Base-by-base conservation (phyloP, 1,284 basidiomycete species). In the Golubevia sp. region DNA sequence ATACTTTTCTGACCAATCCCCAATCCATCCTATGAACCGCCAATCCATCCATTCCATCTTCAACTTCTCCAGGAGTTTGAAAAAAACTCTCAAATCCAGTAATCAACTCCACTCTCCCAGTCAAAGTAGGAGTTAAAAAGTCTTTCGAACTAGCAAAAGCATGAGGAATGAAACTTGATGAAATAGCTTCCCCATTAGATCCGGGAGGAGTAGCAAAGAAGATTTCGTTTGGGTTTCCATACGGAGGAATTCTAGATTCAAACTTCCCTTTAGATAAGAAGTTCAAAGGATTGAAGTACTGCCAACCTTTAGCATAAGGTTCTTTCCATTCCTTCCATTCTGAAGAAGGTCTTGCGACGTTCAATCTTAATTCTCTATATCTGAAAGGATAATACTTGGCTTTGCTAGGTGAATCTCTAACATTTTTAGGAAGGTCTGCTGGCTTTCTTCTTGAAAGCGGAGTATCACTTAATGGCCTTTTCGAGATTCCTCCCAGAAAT, bases 271-370 rank as follows among this genome's bases (percentile, higher is more conserved):
- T 69, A 49, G 64, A 66, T 15, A 73, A 73, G 4, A 65, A 65
- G 25, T 74, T 70, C 21, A 74, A 59, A 1, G 77, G 77, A n/a
- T 77, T 67, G 57, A 65, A 76, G 59, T 74, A 79, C 56, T 65
- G 58, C 76, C 76, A 77, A 2, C 73, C 76, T 3, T 44, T 20
- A 23, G 62, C 64, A 44, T 73, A 66, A 3, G 76, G 71, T 15
- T 25, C 23, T 34, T 61, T 63, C 66, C 70, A 73, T 38, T 67
- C 67, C 2, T 59, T 63, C 75, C 73, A 77, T 15, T 20, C 38
- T 0, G 64, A 49, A 18, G 70, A 59, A 0, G 77, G 75, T 8
- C 75, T 64, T 8, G 71, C 73, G 21, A 79, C 75, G 2, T 73
- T 71, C 21, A 79, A 61, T 50, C 73, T 62, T 3, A 79, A 61